Percentiles rank a stretch among this genome's conserved stretches.
phyloP scores from a whole-genome alignment of 345 rosid genomes.

The Physaria fendleri region DNA sequence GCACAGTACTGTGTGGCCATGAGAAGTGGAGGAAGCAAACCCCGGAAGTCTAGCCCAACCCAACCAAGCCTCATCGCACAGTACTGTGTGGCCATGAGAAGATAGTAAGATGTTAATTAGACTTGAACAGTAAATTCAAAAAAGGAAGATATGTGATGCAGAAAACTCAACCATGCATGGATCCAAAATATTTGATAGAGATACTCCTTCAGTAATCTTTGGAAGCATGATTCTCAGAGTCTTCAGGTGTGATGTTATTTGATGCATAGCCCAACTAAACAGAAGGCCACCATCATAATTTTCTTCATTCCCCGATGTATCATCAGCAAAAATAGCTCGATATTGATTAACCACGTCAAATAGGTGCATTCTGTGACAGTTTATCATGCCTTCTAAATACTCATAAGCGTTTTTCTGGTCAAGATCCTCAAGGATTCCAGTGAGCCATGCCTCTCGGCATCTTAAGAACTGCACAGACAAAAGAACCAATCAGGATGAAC shows the following conservation, averaged over 20 bases:
- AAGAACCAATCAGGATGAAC: conserved; percentile 4
- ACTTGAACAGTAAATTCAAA: not conserved
- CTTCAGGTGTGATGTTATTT: conserved; percentile 90
- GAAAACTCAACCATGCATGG: conserved; percentile 75
- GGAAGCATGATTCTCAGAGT: conserved; percentile 92
- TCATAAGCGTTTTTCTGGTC: conserved; percentile 91
- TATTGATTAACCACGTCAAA: conserved; percentile 96
- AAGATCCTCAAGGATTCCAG: conserved; percentile 91
- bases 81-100: conserved; percentile 42
- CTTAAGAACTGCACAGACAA: conserved; percentile 70
- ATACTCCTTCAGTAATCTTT: conserved; percentile 92
- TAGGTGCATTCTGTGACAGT: conserved; percentile 81
- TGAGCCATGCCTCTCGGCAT: conserved; percentile 98
- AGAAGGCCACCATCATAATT: conserved; percentile 92
- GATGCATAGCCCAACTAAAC: conserved; percentile 99
- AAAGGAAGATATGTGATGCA: not conserved
- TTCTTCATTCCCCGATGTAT: conserved; percentile 94
- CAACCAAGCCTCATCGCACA: conserved; percentile 96
- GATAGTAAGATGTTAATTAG: conserved; percentile 8
- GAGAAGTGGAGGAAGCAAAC: conserved; percentile 89
- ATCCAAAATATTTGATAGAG: conserved; percentile 88
- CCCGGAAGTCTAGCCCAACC: conserved; percentile 94
- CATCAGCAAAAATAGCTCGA: conserved; percentile 94
- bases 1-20: too few relatives aligned
- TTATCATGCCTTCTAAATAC: conserved; percentile 86